These are phyloP conservation scores for Gracilaria domingensis DNA, from an alignment of 23 red algal species.

Conservation along the genomic window DNA sequence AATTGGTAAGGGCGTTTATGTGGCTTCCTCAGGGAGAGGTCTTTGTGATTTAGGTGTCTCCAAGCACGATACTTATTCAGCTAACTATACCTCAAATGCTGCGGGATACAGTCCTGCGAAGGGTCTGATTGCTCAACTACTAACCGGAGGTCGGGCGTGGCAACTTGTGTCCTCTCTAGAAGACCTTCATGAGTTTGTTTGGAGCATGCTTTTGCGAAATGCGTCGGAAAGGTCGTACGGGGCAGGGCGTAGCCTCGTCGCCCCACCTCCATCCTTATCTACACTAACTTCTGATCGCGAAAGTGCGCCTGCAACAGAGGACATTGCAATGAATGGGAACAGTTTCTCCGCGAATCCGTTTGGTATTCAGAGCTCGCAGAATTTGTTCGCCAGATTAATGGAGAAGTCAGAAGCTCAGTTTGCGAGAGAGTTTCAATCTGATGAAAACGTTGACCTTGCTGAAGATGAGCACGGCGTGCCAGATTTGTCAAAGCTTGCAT, in stretches of 20 bases:
- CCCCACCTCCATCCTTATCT: constrained; percentile 53
- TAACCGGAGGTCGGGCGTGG: constrained; percentile 72
- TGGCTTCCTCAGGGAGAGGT: constrained; percentile 34
- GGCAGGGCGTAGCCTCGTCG: constrained; percentile 48
- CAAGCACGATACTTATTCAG: constrained; percentile 30
- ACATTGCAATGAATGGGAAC: not conserved
- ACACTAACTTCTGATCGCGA: constrained; percentile 33
- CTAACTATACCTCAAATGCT: constrained; percentile 35
- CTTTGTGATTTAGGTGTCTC: constrained; percentile 42
- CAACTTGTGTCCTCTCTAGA: constrained; percentile 52
- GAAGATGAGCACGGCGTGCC: constrained; percentile 22
- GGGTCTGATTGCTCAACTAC: constrained; percentile 50
- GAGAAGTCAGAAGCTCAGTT: constrained; percentile 56
- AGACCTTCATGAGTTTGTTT: constrained; percentile 47
- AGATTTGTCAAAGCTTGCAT: constrained; percentile 50
- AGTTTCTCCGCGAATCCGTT: constrained; percentile 30
- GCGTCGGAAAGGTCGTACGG: constrained; percentile 49
- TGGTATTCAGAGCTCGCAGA: constrained; percentile 13
- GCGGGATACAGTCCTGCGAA: constrained; percentile 66
- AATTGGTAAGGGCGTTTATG: constrained; percentile 55
- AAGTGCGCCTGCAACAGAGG: not conserved
- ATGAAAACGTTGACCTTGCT: not conserved
- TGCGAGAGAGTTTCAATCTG: not conserved
- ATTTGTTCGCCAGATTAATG: constrained; percentile 54
- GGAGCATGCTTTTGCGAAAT: constrained; percentile 3